Conservation (phyloP, 1,284 basidiomycete genomes). For the Gymnopus androsaceus region DNA sequence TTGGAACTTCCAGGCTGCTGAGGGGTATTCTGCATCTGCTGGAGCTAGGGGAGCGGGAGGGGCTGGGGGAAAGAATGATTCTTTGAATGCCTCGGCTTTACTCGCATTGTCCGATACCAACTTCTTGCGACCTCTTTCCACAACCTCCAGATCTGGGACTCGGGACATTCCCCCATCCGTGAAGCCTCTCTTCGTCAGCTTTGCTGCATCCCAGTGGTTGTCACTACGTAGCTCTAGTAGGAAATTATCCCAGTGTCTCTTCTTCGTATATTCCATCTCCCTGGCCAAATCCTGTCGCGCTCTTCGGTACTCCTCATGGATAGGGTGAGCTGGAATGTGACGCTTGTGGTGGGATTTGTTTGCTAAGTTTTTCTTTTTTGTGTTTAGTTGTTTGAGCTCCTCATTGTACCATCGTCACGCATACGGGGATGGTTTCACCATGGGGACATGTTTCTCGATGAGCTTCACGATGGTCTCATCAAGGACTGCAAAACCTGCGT, state of each 20-base stretch:
- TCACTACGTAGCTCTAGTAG: background rate
- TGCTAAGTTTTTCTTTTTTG: background rate
- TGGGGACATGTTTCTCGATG: background rate
- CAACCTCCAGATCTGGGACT: background rate
- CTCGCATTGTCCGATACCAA: slow-evolving; percentile 32
- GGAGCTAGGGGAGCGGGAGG: slow-evolving; percentile 8
- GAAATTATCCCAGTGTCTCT: background rate
- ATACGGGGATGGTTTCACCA: background rate
- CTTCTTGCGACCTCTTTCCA: background rate
- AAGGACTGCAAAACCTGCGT: background rate
- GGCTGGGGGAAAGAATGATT: slow-evolving; percentile 33
- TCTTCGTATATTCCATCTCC: background rate
- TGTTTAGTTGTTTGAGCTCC: background rate
- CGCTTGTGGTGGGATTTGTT: background rate
- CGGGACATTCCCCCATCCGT: background rate
- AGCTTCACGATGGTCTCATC: background rate
- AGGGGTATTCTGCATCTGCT: slow-evolving; percentile 22
- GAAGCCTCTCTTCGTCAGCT: background rate
- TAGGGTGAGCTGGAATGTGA: background rate
- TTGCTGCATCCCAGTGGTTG: background rate
- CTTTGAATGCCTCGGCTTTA: slow-evolving; percentile 45
- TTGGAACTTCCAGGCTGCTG: slow-evolving; percentile 14
- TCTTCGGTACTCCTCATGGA: background rate
- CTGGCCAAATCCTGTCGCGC: background rate
- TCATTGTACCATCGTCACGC: background rate